Conservation (phyloP, 345 rosid genomes). For the Boechera stricta region DNA sequence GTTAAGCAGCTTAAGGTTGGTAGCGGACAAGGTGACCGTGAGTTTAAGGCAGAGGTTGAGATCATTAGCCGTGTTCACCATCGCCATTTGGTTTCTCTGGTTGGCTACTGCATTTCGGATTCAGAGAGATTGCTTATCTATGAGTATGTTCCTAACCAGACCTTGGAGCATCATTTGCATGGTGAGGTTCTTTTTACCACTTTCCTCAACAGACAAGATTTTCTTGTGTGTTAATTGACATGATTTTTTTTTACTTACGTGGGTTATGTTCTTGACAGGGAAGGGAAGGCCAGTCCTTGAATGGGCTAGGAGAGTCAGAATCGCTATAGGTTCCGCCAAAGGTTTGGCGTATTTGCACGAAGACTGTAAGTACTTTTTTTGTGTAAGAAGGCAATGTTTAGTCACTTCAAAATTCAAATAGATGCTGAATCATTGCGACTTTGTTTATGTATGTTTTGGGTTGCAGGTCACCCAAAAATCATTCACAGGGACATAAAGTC, state of each 20-base stretch:
- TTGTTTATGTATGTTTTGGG: slow-evolving; percentile 3
- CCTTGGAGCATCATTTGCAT: slow-evolving; percentile 94
- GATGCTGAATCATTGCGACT: background rate
- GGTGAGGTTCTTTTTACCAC: slow-evolving; percentile 51
- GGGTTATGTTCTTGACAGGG: slow-evolving; percentile 45
- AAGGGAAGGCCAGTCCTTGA: slow-evolving; percentile 66
- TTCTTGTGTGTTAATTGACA: background rate
- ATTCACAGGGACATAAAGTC: slow-evolving; percentile 96
- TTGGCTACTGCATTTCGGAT: slow-evolving; percentile 79
- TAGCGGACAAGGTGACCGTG: slow-evolving; percentile 98
- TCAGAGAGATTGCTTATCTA: slow-evolving; percentile 75
- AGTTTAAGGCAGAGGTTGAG: slow-evolving; percentile 94
- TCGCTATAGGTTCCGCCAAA: slow-evolving; percentile 94
- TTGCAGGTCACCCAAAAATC: slow-evolving; percentile 87
- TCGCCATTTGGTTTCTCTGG: slow-evolving; percentile 90
- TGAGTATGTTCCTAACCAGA: slow-evolving; percentile 88
- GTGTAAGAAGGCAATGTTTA: background rate
- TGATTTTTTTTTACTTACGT: slow-evolving; percentile 1
- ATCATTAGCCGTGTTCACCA: slow-evolving; percentile 96
- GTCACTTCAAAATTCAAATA: background rate
- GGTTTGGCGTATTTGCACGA: slow-evolving; percentile 97
- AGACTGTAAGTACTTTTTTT: slow-evolving; percentile 70
- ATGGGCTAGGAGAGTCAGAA: slow-evolving; percentile 84
- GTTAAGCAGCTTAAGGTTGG: slow-evolving; percentile 95
- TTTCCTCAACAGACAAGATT: background rate